Evolutionary conservation across 768 basidiomycete genomes (phyloP).

Genomic region (Pisolithus microcarpus): DNA sequence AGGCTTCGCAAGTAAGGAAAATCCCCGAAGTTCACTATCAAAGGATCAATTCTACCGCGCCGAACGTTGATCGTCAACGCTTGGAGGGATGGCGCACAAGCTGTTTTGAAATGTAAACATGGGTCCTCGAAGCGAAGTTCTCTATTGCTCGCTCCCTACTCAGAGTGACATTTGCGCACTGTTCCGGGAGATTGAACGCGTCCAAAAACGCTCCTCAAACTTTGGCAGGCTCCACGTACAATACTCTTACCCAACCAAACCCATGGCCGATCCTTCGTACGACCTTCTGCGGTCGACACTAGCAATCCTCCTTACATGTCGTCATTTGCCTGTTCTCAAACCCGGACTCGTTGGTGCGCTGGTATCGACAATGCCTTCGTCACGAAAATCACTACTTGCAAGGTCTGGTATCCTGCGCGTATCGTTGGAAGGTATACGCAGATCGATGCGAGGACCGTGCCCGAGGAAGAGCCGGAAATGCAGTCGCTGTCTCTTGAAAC

Average conservation of each 20-base stretch:
- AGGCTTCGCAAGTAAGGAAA: too few relatives aligned
- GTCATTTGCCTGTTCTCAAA: conserved; percentile 13
- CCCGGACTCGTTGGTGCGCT: conserved; percentile 21
- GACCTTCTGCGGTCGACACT: conserved; percentile 18
- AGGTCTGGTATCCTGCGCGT: conserved; percentile 16
- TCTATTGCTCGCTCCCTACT: conserved; percentile 21
- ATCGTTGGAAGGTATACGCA: conserved; percentile 21
- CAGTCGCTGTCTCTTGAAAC: conserved; percentile 13
- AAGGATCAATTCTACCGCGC: too few relatives aligned
- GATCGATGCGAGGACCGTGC: conserved; percentile 13
- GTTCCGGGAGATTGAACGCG: conserved; percentile 13
- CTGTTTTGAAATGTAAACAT: too few relatives aligned
- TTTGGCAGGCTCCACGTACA: conserved; percentile 12
- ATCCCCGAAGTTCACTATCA: conserved; percentile 9
- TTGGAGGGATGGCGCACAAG: background rate
- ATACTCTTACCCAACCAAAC: too few relatives aligned
- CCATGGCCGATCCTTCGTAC: conserved; percentile 4
- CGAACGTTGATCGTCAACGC: conserved; percentile 16
- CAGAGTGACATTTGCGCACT: conserved; percentile 15
- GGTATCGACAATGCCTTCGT: conserved; percentile 22
- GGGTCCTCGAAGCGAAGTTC: conserved; percentile 16
- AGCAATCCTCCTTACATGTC: conserved; percentile 17
- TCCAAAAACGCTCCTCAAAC: background rate
- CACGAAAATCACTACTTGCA: conserved; percentile 17
- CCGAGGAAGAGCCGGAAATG: background rate